phyloP scores from a whole-genome alignment of 1,139 yeast genomes.

The Saccharomycopsis hybrid region DNA sequence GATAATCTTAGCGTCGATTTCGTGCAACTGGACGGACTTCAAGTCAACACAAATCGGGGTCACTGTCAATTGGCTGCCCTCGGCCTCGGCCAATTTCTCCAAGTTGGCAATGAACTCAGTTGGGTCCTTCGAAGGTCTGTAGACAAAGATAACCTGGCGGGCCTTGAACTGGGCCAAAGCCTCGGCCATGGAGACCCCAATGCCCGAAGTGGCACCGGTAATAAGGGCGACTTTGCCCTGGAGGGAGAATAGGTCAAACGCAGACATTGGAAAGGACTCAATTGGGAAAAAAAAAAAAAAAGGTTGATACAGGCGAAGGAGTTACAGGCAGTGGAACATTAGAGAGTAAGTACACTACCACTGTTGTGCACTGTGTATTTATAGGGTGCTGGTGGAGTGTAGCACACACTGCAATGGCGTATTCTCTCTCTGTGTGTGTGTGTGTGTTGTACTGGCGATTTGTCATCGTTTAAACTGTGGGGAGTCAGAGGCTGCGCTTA shows the following conservation, averaged over 20 bases:
- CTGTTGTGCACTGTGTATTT: too few species aligned
- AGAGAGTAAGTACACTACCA: too few species aligned
- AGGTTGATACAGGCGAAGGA: too few species aligned
- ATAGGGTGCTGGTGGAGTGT: too few species aligned
- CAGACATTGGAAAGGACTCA: neutral
- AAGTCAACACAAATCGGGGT: conserved; percentile 25
- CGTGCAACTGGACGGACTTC: conserved; percentile 21
- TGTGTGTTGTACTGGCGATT: too few species aligned
- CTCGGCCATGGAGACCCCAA: conserved; percentile 38
- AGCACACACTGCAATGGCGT: too few species aligned
- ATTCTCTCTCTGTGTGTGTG: too few species aligned
- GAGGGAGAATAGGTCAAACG: conserved; percentile 22
- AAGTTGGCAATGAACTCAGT: conserved; percentile 22
- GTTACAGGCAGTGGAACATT: too few species aligned
- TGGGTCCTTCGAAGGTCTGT: conserved; percentile 29
- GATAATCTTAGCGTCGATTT: conserved; percentile 22
- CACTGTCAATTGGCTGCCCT: conserved; percentile 17
- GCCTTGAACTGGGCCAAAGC: conserved; percentile 40
- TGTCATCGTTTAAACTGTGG: too few species aligned
- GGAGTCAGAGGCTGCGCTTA: too few species aligned
- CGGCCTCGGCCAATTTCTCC: conserved; percentile 18
- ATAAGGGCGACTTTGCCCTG: conserved; percentile 35
- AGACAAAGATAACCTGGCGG: conserved; percentile 28
- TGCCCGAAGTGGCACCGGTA: conserved; percentile 40
- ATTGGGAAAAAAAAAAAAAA: too few species aligned